A percentile compares a stretch with the other conserved stretches of the same genome.
phyloP scores from a whole-genome alignment of 2,329 filamentous ascomycete species.

The Xylariaceae sp. region DNA sequence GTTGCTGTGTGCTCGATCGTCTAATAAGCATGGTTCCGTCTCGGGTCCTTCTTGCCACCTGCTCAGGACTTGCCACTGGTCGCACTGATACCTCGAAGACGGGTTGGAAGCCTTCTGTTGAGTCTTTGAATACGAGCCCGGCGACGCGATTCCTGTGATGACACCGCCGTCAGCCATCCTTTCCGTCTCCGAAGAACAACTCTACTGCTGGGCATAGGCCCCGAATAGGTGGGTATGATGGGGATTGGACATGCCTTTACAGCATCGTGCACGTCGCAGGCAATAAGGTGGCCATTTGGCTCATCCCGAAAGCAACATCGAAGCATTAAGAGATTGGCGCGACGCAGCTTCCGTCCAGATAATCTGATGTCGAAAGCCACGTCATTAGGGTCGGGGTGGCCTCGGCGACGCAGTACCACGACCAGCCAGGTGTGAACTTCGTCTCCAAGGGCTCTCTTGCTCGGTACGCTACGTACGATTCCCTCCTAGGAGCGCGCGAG shows the following conservation, averaged over 20 bases:
- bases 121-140: neutral
- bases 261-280: conserved; percentile 21
- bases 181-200: neutral
- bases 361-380: conserved; percentile 11
- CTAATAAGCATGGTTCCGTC: too few species aligned
- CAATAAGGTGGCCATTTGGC: conserved; percentile 16
- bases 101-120: neutral
- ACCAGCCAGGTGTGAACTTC: conserved; percentile 19
- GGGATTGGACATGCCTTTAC: conserved; percentile 6
- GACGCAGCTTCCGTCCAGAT: conserved; percentile 20
- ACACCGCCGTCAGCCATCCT: neutral
- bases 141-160: neutral
- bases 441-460: conserved; percentile 12
- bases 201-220: neutral
- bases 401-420: conserved; percentile 18
- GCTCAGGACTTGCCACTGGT: neutral
- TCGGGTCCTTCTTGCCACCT: too few species aligned
- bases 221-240: too few species aligned
- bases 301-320: conserved; percentile 18
- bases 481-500: conserved; percentile 14
- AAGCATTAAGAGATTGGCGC: conserved; percentile 13
- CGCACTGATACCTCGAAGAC: neutral
- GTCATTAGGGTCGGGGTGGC: conserved; percentile 18
- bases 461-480: conserved; percentile 16
- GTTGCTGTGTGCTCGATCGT: too few species aligned